Percentiles rank a stretch among this genome's conserved stretches.
phyloP scores from a whole-genome alignment of 345 rosid species.

The Salix udensis region DNA sequence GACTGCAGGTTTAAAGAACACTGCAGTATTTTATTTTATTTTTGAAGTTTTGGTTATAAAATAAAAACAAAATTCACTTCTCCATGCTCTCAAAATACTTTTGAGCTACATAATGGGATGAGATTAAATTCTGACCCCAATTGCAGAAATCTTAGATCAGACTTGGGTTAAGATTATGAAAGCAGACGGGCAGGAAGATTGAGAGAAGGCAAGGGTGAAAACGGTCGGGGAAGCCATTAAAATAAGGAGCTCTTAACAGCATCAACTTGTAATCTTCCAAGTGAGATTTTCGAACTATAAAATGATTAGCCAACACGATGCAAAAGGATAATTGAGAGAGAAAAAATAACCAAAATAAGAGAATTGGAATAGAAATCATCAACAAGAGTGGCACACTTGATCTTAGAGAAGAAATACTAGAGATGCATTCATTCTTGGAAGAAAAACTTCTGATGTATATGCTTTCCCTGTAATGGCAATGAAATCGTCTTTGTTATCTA shows the following conservation, averaged over 20 bases:
- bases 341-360: too few relatives aligned
- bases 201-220: background rate
- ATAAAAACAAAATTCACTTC: background rate
- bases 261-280: background rate
- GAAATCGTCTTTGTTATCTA: too few relatives aligned
- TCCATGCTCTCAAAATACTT: background rate
- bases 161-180: background rate
- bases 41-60: too few relatives aligned
- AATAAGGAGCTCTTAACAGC: background rate
- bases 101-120: background rate
- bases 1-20: background rate
- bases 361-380: too few relatives aligned
- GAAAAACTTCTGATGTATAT: too few relatives aligned
- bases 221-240: background rate
- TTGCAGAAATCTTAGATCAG: background rate
- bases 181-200: background rate
- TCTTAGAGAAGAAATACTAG: too few relatives aligned
- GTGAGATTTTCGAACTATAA: background rate
- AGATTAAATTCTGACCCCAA: background rate
- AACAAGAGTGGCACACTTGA: too few relatives aligned
- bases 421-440: too few relatives aligned
- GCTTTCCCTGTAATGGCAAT: too few relatives aligned
- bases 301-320: background rate
- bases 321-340: too few relatives aligned
- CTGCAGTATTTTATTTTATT: background rate